These are phyloP conservation scores for Epicoccum sorghinum DNA, from an alignment of 2,329 filamentous ascomycete species.

Conservation along the genomic window DNA sequence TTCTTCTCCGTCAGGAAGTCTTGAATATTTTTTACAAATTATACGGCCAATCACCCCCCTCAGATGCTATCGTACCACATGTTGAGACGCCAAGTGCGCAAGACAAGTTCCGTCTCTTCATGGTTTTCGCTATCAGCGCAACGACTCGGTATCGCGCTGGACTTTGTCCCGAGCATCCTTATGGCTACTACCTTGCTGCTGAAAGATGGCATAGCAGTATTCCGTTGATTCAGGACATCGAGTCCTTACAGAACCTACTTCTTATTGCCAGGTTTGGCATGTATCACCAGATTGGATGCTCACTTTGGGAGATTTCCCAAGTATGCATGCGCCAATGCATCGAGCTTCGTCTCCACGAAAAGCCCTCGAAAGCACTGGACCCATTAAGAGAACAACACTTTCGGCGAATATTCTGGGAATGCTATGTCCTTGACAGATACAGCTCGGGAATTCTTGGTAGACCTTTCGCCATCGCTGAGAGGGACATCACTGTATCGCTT, in stretches of 20 bases:
- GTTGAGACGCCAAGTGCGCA: constrained; percentile 20
- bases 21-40: constrained; percentile 15
- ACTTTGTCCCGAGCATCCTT: constrained; percentile 44
- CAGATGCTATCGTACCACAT: not conserved
- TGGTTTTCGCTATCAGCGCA: constrained; percentile 49
- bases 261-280: constrained; percentile 52
- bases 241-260: constrained; percentile 51
- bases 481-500: constrained; percentile 47
- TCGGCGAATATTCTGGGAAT: constrained; percentile 54
- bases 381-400: constrained; percentile 47
- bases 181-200: constrained; percentile 51
- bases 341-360: constrained; percentile 46
- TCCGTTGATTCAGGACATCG: constrained; percentile 28
- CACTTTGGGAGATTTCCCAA: constrained; percentile 52
- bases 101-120: constrained; percentile 46
- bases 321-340: constrained; percentile 51
- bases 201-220: constrained; percentile 38
- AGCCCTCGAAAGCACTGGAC: constrained; percentile 4
- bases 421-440: constrained; percentile 55
- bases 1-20: constrained; percentile 16
- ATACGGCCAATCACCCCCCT: constrained; percentile 3
- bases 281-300: constrained; percentile 52
- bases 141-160: constrained; percentile 45
- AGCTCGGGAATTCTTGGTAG: constrained; percentile 52
- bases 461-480: constrained; percentile 52